phyloP scores from a whole-genome alignment of 2,329 filamentous ascomycete genomes.

The Nannizziopsis arthrosporioides region DNA sequence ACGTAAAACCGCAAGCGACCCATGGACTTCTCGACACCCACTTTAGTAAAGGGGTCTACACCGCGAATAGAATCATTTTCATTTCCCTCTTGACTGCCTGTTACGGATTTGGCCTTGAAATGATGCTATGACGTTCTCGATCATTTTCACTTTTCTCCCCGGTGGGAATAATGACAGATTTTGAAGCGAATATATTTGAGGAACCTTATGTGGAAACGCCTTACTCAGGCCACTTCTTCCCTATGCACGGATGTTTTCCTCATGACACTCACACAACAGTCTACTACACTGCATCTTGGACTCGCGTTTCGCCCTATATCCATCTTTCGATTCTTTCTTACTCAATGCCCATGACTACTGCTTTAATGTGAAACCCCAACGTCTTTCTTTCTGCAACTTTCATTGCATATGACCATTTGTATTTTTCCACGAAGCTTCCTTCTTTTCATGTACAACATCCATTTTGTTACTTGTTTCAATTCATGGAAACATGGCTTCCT shows the following conservation, averaged over 20 bases:
- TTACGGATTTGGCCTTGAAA: not conserved
- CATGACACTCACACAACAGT: constrained; percentile 4
- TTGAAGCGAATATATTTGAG: constrained; percentile 4
- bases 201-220: not conserved
- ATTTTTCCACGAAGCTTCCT: not conserved
- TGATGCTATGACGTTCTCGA: not conserved
- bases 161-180: constrained; percentile 1
- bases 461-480: not conserved
- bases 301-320: not conserved
- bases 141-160: not conserved
- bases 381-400: constrained; percentile 2
- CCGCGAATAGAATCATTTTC: not conserved
- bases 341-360: constrained; percentile 7
- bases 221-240: not conserved
- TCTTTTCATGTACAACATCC: constrained; percentile 5
- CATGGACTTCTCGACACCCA: not conserved
- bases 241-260: constrained; percentile 1
- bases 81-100: not conserved
- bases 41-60: not conserved
- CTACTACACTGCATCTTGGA: not conserved
- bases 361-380: constrained; percentile 5
- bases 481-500: not conserved
- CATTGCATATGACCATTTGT: not conserved
- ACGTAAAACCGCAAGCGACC: not conserved
- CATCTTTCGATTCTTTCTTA: not conserved